Evolutionary conservation across 106 monocot species (phyloP), one percentile per base, ranked within the genome.

Genomic region (Triglochin maritima): DNA sequence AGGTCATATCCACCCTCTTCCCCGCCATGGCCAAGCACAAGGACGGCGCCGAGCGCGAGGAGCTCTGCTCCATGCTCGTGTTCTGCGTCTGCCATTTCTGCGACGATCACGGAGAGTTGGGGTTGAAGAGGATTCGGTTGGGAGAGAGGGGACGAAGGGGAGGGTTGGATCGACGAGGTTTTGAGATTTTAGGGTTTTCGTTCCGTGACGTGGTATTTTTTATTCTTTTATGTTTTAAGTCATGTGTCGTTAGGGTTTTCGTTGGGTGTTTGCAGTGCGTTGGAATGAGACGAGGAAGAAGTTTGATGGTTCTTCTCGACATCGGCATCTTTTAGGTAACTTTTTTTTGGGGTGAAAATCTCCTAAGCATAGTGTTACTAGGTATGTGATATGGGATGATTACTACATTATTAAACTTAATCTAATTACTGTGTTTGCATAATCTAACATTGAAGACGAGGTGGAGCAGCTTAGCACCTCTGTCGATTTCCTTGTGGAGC

Each of bases 91-190:
- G n/a, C n/a, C n/a, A n/a, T n/a, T n/a, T n/a, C n/a, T n/a, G n/a
- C n/a, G n/a, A n/a, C n/a, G n/a, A n/a, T n/a, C n/a, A n/a, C n/a
- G n/a, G 80, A 5, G 77, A 71, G 43, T 16, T 75, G 17, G 41
- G 71, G 50, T 3, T 66, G n/a, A 49, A 66, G 45, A 66, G 60
- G 56, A 16, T 58, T 5, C 46, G 64, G 3, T 54, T 63, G 51
- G 80, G 73, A 7, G 17, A 71, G 44, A 80, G 56, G 29, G 7
- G 50, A 17, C n/a, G 71, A 59, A 4, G 66, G 63, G 6, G 63
- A 65, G n/a, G 50, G 14, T n/a, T 86, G 90, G 90, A 86, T 96
- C 9, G 69, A 86, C 72, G 90, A 96, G 44, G 90, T 85, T 9
- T 66, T 96, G 71, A 67, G 88, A 67, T 80, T 87, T 78, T 83